Percentiles rank a stretch among this genome's conserved stretches.
Evolutionary conservation across 352 stramenopile genomes (phyloP).

Genomic region (Vaucheria bursata): DNA sequence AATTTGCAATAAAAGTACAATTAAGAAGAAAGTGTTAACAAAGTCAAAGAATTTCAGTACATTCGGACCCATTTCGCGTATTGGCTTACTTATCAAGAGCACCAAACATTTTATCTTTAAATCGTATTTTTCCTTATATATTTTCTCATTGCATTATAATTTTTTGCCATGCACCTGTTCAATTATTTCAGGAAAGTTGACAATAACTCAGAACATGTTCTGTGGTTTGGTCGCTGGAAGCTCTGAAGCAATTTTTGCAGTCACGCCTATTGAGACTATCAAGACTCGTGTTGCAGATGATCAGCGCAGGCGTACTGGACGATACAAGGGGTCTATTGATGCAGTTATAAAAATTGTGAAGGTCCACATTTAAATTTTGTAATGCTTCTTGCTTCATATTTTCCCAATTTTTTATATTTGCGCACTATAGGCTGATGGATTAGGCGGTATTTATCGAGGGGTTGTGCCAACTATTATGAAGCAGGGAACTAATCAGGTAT

Average conservation of each 20-base stretch:
- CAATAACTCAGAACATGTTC: not conserved
- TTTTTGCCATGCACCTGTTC: no score
- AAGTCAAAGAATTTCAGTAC: no score
- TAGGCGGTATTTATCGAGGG: not conserved
- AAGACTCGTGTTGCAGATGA: not conserved
- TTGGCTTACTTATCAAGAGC: no score
- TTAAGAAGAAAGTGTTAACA: no score
- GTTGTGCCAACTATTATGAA: not conserved
- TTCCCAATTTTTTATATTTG: not conserved
- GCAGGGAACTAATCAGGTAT: not conserved
- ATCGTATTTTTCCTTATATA: no score
- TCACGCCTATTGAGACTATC: not conserved
- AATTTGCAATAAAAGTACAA: no score
- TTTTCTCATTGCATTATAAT: no score
- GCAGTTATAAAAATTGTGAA: not conserved
- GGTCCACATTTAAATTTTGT: not conserved
- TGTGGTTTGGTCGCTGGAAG: not conserved
- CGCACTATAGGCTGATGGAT: not conserved
- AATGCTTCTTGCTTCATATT: not conserved
- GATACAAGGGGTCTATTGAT: not conserved
- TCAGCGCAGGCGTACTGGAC: not conserved
- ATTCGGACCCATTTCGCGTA: no score
- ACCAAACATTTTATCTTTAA: no score
- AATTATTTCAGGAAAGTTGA: not conserved
- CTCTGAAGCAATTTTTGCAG: not conserved